phyloP scores from a whole-genome alignment of 2,329 filamentous ascomycete species.

The Periconia macrospinosa region DNA sequence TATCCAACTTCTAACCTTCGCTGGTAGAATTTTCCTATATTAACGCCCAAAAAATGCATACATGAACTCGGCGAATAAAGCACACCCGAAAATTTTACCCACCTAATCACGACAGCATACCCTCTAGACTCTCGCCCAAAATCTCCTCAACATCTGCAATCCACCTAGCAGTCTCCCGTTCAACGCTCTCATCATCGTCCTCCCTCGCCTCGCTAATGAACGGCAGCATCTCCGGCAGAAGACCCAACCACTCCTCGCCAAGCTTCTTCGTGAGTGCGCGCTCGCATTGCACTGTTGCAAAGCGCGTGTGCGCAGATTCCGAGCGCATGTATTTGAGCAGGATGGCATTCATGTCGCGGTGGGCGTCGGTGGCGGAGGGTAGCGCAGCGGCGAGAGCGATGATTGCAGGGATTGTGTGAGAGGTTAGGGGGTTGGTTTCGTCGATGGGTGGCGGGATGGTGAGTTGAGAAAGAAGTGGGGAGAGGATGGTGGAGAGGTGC shows the following conservation, averaged over 20 bases:
- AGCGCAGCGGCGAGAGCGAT: slow-evolving; percentile 77
- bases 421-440: slow-evolving; percentile 10
- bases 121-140: slow-evolving; percentile 85
- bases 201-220: slow-evolving; percentile 95
- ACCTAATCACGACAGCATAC: slow-evolving; percentile 70
- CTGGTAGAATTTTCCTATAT: too few relatives aligned
- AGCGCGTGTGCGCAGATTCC: slow-evolving; percentile 69
- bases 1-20: too few relatives aligned
- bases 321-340: slow-evolving; percentile 79
- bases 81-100: background rate
- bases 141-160: slow-evolving; percentile 87
- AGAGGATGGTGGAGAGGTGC: slow-evolving; percentile 75
- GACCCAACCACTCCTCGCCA: slow-evolving; percentile 89
- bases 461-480: slow-evolving; percentile 68
- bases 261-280: slow-evolving; percentile 76
- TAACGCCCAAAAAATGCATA: too few relatives aligned
- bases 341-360: slow-evolving; percentile 81
- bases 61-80: too few relatives aligned
- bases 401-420: slow-evolving; percentile 68
- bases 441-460: slow-evolving; percentile 22
- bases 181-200: slow-evolving; percentile 92
- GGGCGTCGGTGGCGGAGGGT: slow-evolving; percentile 82
- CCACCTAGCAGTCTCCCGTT: slow-evolving; percentile 87
- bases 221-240: slow-evolving; percentile 93
- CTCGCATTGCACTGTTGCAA: slow-evolving; percentile 82